Evolutionary conservation across 2,329 filamentous ascomycete genomes (phyloP).

Genomic region (Sporothrix brunneoviolacea): DNA sequence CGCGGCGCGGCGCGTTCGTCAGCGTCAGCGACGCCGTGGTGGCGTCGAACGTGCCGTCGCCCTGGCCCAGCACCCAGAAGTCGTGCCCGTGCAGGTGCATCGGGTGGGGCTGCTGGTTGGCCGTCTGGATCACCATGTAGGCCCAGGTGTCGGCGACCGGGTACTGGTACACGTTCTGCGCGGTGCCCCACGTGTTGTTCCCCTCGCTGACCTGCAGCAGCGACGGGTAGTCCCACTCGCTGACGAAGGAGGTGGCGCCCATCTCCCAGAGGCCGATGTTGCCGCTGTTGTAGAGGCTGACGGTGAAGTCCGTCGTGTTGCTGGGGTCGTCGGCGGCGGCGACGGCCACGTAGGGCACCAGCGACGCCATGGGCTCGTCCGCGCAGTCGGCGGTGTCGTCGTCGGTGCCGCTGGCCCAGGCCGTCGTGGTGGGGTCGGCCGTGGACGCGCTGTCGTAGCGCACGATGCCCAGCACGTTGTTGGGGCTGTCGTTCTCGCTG

Average conservation of each 20-base stretch:
- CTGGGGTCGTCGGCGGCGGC: constrained; percentile 12
- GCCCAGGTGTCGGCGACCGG: constrained; percentile 15
- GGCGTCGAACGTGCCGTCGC: constrained; percentile 12
- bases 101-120: constrained; percentile 25
- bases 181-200: constrained; percentile 13
- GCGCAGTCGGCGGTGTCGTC: constrained; percentile 16
- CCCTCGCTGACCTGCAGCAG: constrained; percentile 14
- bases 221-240: constrained; percentile 22
- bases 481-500: constrained; percentile 10
- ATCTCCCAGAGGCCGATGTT: constrained; percentile 22
- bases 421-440: constrained; percentile 10
- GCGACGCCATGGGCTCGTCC: constrained; percentile 21
- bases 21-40: constrained; percentile 22
- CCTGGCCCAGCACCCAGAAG: constrained; percentile 30
- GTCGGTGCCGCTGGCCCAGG: constrained; percentile 6
- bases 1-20: constrained; percentile 36
- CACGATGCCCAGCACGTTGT: constrained; percentile 15
- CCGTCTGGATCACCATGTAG: constrained; percentile 17
- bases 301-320: constrained; percentile 9
- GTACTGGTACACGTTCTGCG: constrained; percentile 13
- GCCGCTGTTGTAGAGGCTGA: constrained; percentile 1
- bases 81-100: constrained; percentile 41
- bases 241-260: constrained; percentile 18
- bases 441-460: constrained; percentile 15
- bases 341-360: constrained; percentile 23